Percentiles rank a stretch among this genome's conserved stretches.
Conservation (phyloP, 805 yeast species). For the Metschnikowia hibisci region DNA sequence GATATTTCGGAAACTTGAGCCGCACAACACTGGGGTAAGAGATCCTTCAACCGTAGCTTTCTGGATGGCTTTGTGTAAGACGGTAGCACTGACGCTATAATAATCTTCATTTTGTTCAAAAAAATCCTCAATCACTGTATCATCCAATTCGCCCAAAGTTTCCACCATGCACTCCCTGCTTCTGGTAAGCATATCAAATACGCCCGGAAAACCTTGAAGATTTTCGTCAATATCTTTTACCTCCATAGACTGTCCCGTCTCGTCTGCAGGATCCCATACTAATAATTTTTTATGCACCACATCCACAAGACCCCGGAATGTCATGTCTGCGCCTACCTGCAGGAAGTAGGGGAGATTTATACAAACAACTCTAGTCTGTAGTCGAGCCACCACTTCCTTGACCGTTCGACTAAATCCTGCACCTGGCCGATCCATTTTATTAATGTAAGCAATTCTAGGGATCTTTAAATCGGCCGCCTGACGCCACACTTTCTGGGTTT, state of each 20-base stretch:
- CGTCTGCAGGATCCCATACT: conserved; percentile 43
- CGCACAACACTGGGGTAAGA: conserved; percentile 82
- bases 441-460: conserved; percentile 77
- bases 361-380: conserved; percentile 69
- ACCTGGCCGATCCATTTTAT: conserved; percentile 96
- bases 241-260: conserved; percentile 49
- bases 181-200: conserved; percentile 46
- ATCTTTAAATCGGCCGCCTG: conserved; percentile 67
- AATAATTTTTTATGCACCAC: conserved; percentile 60
- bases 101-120: conserved; percentile 69
- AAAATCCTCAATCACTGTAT: conserved; percentile 68
- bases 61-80: conserved; percentile 59
- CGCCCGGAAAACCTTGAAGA: conserved; percentile 11
- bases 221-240: conserved; percentile 39
- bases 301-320: conserved; percentile 73
- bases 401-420: conserved; percentile 93
- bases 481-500: conserved; percentile 95
- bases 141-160: conserved; percentile 79
- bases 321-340: conserved; percentile 26
- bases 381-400: conserved; percentile 70
- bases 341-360: conserved; percentile 75
- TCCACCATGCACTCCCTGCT: conserved; percentile 79
- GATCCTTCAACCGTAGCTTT: conserved; percentile 54
- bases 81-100: conserved; percentile 52
- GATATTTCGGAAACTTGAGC: conserved; percentile 86